phyloP scores from a whole-genome alignment of 306 rosid genomes.

The Castanea mollissima region DNA sequence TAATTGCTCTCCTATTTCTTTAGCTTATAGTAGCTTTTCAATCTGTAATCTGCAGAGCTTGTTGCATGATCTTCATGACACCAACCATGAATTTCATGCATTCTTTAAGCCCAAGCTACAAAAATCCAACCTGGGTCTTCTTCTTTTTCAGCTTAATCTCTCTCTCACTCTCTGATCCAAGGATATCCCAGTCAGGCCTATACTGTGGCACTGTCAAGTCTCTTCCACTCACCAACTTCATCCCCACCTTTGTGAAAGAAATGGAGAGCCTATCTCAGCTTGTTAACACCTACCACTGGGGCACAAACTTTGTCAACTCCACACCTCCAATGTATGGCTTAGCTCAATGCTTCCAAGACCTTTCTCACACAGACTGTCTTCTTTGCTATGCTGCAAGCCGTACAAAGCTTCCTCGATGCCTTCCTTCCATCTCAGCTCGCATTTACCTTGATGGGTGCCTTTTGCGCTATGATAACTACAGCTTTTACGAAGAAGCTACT shows the following conservation, averaged over 20 bases:
- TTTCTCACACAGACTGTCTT: conserved; percentile 73
- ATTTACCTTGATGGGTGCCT: conserved; percentile 89
- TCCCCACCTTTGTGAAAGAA: conserved; percentile 62
- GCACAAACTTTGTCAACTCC: conserved; percentile 39
- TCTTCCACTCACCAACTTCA: conserved; percentile 22
- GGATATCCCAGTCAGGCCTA: conserved; percentile 48
- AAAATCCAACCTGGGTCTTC: conserved; percentile 10
- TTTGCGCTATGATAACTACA: conserved; percentile 73
- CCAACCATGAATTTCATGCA: conserved; percentile 3
- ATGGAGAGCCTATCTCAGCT: conserved; percentile 59
- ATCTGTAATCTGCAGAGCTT: background rate
- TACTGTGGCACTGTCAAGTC: conserved; percentile 44
- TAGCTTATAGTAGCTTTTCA: background rate
- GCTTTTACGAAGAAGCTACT: conserved; percentile 44
- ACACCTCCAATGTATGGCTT: conserved; percentile 54
- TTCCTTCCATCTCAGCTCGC: conserved; percentile 61
- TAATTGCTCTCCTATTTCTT: background rate
- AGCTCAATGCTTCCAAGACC: conserved; percentile 70
- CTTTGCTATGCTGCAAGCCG: conserved; percentile 79
- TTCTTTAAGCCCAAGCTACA: background rate
- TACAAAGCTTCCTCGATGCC: conserved; percentile 74
- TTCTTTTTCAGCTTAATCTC: conserved; percentile 14
- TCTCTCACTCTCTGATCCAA: conserved; percentile 47
- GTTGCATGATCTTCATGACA: background rate
- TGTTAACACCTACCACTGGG: conserved; percentile 37